A percentile compares a stretch with the other conserved stretches of the same genome.
These are phyloP conservation scores for Suillus ampliporus DNA, from an alignment of 768 basidiomycete species.

Conservation along the genomic window DNA sequence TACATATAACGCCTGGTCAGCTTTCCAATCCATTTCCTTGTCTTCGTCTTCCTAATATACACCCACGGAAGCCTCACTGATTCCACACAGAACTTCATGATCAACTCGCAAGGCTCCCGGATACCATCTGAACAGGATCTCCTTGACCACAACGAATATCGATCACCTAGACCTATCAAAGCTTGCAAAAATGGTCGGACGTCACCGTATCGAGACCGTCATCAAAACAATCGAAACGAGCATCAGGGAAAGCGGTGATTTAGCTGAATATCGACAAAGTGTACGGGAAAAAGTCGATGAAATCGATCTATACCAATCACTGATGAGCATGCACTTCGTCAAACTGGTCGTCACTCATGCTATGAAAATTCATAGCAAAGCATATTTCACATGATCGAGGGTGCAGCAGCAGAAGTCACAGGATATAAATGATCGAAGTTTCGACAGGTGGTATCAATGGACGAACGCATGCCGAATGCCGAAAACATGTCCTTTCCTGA, in stretches of 20 bases:
- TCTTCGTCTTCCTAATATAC: not conserved
- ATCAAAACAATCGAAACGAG: not conserved
- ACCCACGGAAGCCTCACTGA: not conserved
- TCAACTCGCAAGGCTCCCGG: constrained; percentile 4
- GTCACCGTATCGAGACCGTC: not conserved
- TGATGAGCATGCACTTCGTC: not conserved
- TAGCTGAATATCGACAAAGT: not conserved
- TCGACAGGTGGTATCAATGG: not conserved
- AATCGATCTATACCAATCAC: not conserved
- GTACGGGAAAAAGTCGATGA: not conserved
- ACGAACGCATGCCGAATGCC: not conserved
- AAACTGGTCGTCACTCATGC: not conserved
- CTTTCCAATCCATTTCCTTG: too few species aligned
- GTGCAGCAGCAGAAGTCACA: not conserved
- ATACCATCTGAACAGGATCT: constrained; percentile 7
- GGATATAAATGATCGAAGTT: not conserved
- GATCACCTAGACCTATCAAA: not conserved
- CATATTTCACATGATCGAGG: not conserved
- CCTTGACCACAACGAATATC: not conserved
- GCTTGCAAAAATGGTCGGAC: not conserved
- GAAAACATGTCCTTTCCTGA: not conserved
- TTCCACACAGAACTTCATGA: not conserved
- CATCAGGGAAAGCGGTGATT: not conserved
- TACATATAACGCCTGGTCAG: too few species aligned
- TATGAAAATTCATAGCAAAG: not conserved